phyloP scores from a whole-genome alignment of 495 filamentous ascomycete species.

The Penicillium paxilli region DNA sequence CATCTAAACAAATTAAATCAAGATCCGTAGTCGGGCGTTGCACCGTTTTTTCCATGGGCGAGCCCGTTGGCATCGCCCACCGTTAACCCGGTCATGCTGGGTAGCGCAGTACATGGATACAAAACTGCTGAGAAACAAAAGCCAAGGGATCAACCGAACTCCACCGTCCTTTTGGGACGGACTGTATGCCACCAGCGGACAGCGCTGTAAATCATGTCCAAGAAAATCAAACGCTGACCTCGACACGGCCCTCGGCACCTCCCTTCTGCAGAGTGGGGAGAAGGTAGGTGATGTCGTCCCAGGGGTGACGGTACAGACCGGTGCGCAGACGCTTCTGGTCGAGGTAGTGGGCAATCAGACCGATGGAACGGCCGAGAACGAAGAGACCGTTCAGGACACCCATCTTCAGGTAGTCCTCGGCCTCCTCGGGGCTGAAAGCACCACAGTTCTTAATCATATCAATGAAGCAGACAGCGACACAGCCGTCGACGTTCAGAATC shows the following conservation, averaged over 20 bases:
- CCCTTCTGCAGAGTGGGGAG: constrained; percentile 77
- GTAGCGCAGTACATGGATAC: constrained; percentile 36
- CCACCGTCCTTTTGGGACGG: constrained; percentile 39
- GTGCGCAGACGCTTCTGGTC: constrained; percentile 99
- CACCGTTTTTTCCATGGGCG: constrained; percentile 22
- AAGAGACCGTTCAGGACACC: constrained; percentile 99
- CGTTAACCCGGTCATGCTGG: constrained; percentile 35
- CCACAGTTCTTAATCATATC: constrained; percentile 97
- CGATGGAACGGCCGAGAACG: constrained; percentile 92
- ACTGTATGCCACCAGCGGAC: constrained; percentile 38
- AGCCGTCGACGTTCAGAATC: constrained; percentile 98
- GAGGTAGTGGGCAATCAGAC: constrained; percentile 98
- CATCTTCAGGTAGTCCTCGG: constrained; percentile 68
- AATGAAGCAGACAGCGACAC: constrained; percentile 97
- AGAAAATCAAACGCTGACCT: constrained; percentile 70
- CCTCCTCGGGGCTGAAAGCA: constrained; percentile 72
- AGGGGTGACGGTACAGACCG: constrained; percentile 97
- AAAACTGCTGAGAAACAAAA: constrained; percentile 38
- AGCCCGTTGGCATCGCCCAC: constrained; percentile 20
- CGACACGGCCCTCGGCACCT: constrained; percentile 85
- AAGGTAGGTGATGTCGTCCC: constrained; percentile 97
- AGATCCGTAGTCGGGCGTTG: constrained; percentile 29
- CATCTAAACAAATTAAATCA: constrained; percentile 36
- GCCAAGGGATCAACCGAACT: constrained; percentile 44
- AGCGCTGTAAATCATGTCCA: constrained; percentile 32